Conservation (phyloP, 441 rosid genomes). For the Populus trichocarpa region DNA sequence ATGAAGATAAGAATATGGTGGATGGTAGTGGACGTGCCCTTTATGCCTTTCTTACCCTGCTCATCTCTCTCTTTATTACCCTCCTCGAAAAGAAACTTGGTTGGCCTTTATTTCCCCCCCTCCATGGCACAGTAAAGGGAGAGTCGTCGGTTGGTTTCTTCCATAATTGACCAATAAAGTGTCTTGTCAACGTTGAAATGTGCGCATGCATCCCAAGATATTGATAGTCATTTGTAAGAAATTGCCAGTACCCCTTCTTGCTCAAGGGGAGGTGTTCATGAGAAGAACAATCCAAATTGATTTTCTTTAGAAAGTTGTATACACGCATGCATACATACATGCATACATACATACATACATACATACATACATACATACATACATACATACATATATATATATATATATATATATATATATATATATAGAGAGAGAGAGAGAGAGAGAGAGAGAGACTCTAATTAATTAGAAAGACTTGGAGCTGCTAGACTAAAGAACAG, state of each 20-base stretch:
- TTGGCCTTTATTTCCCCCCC: neutral
- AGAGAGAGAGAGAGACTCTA: no score
- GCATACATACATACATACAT: no score
- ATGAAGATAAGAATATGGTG: conserved; percentile 37
- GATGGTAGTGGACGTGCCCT: conserved; percentile 46
- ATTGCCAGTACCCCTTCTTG: neutral
- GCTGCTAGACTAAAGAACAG: no score
- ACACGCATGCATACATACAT: neutral
- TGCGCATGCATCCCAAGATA: neutral
- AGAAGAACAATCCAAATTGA: neutral
- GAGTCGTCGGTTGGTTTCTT: neutral
- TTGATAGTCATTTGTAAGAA: neutral
- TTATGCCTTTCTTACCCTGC: conserved; percentile 59
- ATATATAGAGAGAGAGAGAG: no score
- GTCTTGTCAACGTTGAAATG: conserved; percentile 1
- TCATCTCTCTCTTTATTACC: conserved; percentile 18
- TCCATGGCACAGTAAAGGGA: neutral
- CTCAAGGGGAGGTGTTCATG: neutral
- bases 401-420: no score
- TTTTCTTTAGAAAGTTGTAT: neutral
- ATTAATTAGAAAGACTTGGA: no score
- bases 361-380: no score
- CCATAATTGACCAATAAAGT: neutral
- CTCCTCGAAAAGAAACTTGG: neutral
- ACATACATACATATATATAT: no score